phyloP scores from a whole-genome alignment of 2,329 filamentous ascomycete genomes.

The Aspergillus pseudoviridinutans region DNA sequence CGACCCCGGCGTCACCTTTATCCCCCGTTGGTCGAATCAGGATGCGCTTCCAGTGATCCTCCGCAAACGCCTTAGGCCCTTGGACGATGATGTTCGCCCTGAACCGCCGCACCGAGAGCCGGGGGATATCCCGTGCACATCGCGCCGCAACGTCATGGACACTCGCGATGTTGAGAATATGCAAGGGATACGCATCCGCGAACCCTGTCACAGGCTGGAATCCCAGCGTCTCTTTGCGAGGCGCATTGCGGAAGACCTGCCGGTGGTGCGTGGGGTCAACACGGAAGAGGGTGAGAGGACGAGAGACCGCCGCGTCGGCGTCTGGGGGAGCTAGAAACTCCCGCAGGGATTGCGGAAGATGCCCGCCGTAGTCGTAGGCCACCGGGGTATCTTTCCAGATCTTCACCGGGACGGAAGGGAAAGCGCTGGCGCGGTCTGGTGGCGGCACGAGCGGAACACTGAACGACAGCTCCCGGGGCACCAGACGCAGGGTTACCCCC shows the following conservation, averaged over 20 bases:
- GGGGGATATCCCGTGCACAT: slow-evolving; percentile 37
- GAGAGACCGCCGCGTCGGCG: slow-evolving; percentile 20
- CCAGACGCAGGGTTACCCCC: slow-evolving; percentile 26
- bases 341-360: slow-evolving; percentile 47
- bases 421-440: slow-evolving; percentile 37
- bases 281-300: slow-evolving; percentile 53
- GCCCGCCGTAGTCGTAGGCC: slow-evolving; percentile 35
- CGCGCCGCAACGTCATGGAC: slow-evolving; percentile 48
- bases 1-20: slow-evolving; percentile 19
- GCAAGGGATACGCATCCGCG: slow-evolving; percentile 57
- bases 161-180: slow-evolving; percentile 53
- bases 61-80: slow-evolving; percentile 50
- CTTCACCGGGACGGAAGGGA: slow-evolving; percentile 44
- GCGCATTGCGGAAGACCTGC: slow-evolving; percentile 53
- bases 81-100: slow-evolving; percentile 56
- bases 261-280: slow-evolving; percentile 44
- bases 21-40: slow-evolving; percentile 30
- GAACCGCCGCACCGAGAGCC: slow-evolving; percentile 52
- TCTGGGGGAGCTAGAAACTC: slow-evolving; percentile 38
- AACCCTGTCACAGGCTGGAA: slow-evolving; percentile 54
- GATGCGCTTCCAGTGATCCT: slow-evolving; percentile 57
- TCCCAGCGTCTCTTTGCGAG: slow-evolving; percentile 47
- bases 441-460: slow-evolving; percentile 52
- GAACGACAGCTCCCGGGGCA: slow-evolving; percentile 43
- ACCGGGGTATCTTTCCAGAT: slow-evolving; percentile 55